These are phyloP conservation scores for Earliella scabrosa DNA, from an alignment of 1,284 basidiomycete species.

Conservation along the genomic window DNA sequence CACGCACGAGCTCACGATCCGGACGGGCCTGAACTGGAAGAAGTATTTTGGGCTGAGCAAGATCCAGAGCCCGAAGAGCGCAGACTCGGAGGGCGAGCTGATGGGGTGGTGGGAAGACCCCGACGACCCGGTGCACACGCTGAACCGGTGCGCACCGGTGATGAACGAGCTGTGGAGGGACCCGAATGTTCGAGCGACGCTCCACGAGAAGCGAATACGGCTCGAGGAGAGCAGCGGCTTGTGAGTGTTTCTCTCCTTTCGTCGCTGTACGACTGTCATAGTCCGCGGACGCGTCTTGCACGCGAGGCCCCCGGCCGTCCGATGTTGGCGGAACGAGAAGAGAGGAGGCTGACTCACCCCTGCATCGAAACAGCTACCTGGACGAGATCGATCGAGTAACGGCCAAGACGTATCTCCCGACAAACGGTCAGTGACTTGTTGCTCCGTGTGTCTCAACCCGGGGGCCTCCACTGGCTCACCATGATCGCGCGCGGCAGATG, in stretches of 20 bases:
- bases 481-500: constrained; percentile 47
- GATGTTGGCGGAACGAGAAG: background rate
- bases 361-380: constrained; percentile 57
- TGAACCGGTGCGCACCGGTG: constrained; percentile 61
- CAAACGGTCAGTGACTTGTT: constrained; percentile 57
- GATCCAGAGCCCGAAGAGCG: constrained; percentile 66
- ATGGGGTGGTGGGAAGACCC: constrained; percentile 86
- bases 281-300: no score
- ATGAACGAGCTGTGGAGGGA: constrained; percentile 80
- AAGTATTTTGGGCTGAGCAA: constrained; percentile 65
- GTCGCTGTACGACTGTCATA: no score
- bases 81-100: constrained; percentile 69
- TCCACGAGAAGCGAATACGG: constrained; percentile 66
- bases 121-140: constrained; percentile 72
- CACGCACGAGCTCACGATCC: constrained; percentile 56
- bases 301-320: no score
- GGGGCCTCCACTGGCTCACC: background rate
- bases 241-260: constrained; percentile 52
- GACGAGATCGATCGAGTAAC: constrained; percentile 81
- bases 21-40: constrained; percentile 73
- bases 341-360: background rate
- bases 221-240: constrained; percentile 83
- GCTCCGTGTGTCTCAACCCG: background rate
- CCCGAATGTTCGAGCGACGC: constrained; percentile 56
- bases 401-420: constrained; percentile 78